Percentiles rank a stretch among this genome's conserved stretches.
Evolutionary conservation across 352 stramenopile genomes (phyloP).

Genomic region (Globisporangium radiosum): DNA sequence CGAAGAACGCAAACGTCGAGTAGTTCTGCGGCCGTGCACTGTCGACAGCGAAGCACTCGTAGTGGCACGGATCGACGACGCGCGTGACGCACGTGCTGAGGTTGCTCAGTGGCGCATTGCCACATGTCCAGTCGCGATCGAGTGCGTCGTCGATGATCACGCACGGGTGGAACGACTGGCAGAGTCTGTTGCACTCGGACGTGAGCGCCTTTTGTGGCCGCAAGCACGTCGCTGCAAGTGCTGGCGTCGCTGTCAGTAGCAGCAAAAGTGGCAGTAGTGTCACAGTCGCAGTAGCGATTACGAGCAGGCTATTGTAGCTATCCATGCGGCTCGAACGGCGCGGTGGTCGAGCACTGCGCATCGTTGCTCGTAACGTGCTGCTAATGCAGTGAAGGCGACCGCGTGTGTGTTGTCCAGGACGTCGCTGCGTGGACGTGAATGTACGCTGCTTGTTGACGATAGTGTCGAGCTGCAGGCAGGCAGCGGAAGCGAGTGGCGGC

Average conservation of each 20-base stretch:
- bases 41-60: slow-evolving; percentile 35
- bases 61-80: slow-evolving; percentile 25
- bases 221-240: slow-evolving; percentile 4
- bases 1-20: slow-evolving; percentile 41
- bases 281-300: neutral
- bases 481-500: too few relatives aligned
- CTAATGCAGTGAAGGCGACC: too few relatives aligned
- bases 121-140: slow-evolving; percentile 1
- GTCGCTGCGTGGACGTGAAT: too few relatives aligned
- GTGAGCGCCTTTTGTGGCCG: slow-evolving; percentile 9
- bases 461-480: too few relatives aligned
- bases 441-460: too few relatives aligned
- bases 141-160: slow-evolving; percentile 10
- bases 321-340: neutral
- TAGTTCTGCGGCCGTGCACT: slow-evolving; percentile 18
- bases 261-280: too few relatives aligned
- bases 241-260: slow-evolving; percentile 1
- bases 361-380: too few relatives aligned
- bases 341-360: too few relatives aligned
- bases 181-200: slow-evolving; percentile 10
- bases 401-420: too few relatives aligned
- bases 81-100: slow-evolving; percentile 10
- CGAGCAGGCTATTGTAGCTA: neutral
- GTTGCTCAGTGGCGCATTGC: slow-evolving; percentile 2
- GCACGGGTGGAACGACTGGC: slow-evolving; percentile 10